These are phyloP conservation scores for Ceratobasidium sp. DNA, from an alignment of 1,284 basidiomycete species.

Conservation along the genomic window DNA sequence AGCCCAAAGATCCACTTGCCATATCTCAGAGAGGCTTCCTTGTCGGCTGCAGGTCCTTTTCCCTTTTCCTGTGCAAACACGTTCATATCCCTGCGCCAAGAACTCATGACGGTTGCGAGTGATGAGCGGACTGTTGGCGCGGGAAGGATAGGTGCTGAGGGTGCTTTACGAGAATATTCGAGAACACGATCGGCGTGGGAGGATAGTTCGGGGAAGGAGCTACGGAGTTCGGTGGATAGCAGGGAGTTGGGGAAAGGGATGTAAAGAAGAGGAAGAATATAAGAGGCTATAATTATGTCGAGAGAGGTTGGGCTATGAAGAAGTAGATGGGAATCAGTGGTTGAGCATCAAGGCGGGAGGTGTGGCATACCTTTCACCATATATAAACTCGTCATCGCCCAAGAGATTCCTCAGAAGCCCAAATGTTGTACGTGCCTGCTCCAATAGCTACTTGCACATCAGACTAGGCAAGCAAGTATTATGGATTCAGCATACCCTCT, in stretches of 20 bases:
- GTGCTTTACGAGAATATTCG: background rate
- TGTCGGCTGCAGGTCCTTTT: constrained; percentile 14
- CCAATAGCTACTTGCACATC: constrained; percentile 58
- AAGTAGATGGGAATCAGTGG: constrained; percentile 21
- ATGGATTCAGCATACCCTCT: constrained; percentile 59
- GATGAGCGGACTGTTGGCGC: constrained; percentile 23
- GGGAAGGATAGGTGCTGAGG: constrained; percentile 11
- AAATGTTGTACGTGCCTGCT: constrained; percentile 64
- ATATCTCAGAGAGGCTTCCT: constrained; percentile 18
- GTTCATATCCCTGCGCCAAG: constrained; percentile 23
- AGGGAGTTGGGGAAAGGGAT: constrained; percentile 68
- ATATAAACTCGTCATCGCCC: constrained; percentile 61
- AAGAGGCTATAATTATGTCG: constrained; percentile 70
- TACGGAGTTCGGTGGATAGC: constrained; percentile 60
- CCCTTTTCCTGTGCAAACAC: constrained; percentile 31
- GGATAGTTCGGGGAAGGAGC: constrained; percentile 63
- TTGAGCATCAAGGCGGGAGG: background rate
- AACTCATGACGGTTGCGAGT: constrained; percentile 14
- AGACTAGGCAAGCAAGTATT: background rate
- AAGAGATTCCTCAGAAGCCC: constrained; percentile 66
- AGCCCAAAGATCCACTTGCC: constrained; percentile 30
- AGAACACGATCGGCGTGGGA: constrained; percentile 59
- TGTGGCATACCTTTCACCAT: constrained; percentile 55
- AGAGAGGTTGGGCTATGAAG: constrained; percentile 62
- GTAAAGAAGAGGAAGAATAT: constrained; percentile 64